Conservation (phyloP, 1,284 basidiomycete species). For the Meripilus lineatus region DNA sequence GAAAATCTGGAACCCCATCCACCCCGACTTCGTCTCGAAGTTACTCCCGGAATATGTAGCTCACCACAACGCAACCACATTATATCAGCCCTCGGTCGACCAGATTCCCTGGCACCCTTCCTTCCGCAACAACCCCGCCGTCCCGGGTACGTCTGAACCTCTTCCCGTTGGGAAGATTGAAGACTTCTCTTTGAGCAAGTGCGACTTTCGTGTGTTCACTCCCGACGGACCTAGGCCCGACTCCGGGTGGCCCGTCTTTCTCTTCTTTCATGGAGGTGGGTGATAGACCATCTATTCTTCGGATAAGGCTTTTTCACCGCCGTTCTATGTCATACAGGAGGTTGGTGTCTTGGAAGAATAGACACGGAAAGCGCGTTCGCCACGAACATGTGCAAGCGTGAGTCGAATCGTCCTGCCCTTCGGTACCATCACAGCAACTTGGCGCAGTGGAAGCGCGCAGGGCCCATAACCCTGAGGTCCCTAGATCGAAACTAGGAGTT, state of each 20-base stretch:
- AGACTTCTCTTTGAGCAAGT: slow-evolving; percentile 44
- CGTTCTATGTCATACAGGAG: slow-evolving; percentile 35
- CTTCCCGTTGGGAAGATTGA: slow-evolving; percentile 47
- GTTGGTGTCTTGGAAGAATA: slow-evolving; percentile 68
- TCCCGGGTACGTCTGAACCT: slow-evolving; percentile 52
- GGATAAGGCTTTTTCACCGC: slow-evolving; percentile 6
- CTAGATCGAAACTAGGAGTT: slow-evolving; percentile 9
- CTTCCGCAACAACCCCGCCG: slow-evolving; percentile 47
- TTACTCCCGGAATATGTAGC: slow-evolving; percentile 61
- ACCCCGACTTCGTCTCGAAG: slow-evolving; percentile 48
- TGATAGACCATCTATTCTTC: slow-evolving; percentile 6
- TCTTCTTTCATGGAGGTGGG: slow-evolving; percentile 59
- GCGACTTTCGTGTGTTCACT: slow-evolving; percentile 50
- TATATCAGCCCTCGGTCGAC: slow-evolving; percentile 43
- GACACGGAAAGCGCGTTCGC: slow-evolving; percentile 52
- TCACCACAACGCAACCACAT: slow-evolving; percentile 51
- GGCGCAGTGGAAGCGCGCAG: slow-evolving; percentile 10
- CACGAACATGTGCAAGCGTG: slow-evolving; percentile 54
- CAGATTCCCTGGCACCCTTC: slow-evolving; percentile 55
- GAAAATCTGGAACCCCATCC: slow-evolving; percentile 43
- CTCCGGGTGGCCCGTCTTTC: slow-evolving; percentile 56
- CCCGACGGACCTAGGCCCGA: slow-evolving; percentile 45
- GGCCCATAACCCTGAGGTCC: slow-evolving; percentile 1
- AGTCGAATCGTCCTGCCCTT: too few species aligned
- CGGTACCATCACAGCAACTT: not conserved